These are phyloP conservation scores for Setomelanomma holmii DNA, from an alignment of 2,329 filamentous ascomycete species.

Conservation along the genomic window DNA sequence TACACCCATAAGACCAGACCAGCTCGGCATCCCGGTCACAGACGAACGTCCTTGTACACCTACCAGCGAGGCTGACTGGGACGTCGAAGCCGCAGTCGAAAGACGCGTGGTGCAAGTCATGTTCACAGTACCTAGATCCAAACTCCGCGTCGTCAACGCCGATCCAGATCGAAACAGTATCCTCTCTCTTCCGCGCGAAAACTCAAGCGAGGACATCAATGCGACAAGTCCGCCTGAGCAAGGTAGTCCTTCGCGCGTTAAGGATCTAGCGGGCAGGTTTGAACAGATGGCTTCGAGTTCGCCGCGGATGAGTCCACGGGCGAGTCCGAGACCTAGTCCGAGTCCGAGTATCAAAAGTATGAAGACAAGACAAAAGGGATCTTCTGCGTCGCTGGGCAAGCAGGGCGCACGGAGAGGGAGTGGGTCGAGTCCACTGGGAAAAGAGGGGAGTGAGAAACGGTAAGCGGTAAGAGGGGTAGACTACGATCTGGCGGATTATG, in stretches of 20 bases:
- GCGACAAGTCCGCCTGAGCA: background rate
- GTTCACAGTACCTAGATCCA: conserved; percentile 91
- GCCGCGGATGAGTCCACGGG: conserved; percentile 12
- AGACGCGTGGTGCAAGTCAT: conserved; percentile 66
- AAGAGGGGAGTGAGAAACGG: background rate
- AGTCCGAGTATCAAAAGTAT: conserved; percentile 31
- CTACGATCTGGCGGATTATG: too few species aligned
- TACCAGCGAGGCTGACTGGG: conserved; percentile 57
- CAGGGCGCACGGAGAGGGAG: conserved; percentile 4
- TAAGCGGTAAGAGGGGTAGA: background rate
- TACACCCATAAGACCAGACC: conserved; percentile 31
- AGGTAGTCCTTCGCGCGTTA: conserved; percentile 29
- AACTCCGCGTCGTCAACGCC: conserved; percentile 83
- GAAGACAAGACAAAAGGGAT: conserved; percentile 31
- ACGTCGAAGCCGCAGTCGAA: conserved; percentile 57
- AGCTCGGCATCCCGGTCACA: conserved; percentile 25
- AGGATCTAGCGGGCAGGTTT: conserved; percentile 39
- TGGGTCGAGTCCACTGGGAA: conserved; percentile 2
- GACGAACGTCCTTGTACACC: conserved; percentile 36
- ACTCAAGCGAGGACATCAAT: conserved; percentile 13
- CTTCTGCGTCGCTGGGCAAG: conserved; percentile 19
- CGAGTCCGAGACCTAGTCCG: conserved; percentile 24
- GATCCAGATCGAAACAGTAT: conserved; percentile 40
- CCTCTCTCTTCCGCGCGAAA: conserved; percentile 31
- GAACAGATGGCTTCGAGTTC: conserved; percentile 31